These are phyloP conservation scores for Aurinia saxatilis DNA, from an alignment of 345 rosid species.

Conservation along the genomic window DNA sequence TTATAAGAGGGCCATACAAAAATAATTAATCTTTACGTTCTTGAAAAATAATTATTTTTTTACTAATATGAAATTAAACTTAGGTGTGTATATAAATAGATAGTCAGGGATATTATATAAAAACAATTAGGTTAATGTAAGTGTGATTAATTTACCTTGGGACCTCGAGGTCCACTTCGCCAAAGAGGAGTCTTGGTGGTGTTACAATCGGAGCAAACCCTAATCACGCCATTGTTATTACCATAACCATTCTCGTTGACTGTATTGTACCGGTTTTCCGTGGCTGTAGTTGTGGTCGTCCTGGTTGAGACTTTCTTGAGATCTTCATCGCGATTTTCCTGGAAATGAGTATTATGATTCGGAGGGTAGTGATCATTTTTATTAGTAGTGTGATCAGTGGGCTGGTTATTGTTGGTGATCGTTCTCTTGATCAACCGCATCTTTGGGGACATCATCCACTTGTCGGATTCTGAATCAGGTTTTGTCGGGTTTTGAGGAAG, in stretches of 20 bases:
- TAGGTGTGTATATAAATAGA: not conserved
- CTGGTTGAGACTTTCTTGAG: conserved; percentile 17
- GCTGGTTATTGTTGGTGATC: conserved; percentile 32
- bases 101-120: not conserved
- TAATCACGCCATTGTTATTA: conserved; percentile 28
- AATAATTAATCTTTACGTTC: not conserved
- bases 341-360: conserved; percentile 15
- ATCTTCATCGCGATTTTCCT: conserved; percentile 14
- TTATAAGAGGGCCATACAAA: not conserved
- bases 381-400: not conserved
- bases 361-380: not conserved
- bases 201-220: conserved; percentile 79
- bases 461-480: conserved; percentile 29
- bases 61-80: not conserved
- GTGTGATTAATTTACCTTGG: conserved; percentile 52
- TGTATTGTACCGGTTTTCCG: conserved; percentile 9
- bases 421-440: conserved; percentile 80
- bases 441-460: conserved; percentile 88
- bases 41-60: not conserved
- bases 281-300: conserved; percentile 1
- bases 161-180: conserved; percentile 96
- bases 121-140: not conserved
- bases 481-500: conserved; percentile 38
- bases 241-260: conserved; percentile 21
- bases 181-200: conserved; percentile 97